phyloP scores from a whole-genome alignment of 2,329 filamentous ascomycete species.

The Tetracladium maxilliforme region DNA sequence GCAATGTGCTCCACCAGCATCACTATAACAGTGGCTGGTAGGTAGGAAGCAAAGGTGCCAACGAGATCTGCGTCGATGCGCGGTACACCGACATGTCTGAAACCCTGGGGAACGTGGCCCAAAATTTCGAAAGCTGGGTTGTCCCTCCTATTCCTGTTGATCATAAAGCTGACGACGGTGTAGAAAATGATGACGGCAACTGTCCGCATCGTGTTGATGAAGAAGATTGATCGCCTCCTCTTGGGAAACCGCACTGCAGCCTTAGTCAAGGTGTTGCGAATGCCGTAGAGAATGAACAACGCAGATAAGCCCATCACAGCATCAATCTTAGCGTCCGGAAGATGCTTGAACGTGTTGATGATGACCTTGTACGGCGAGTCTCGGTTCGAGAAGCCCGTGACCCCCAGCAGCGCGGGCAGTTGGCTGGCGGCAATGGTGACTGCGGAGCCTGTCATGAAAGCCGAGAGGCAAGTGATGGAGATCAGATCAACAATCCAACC shows the following conservation, averaged over 20 bases:
- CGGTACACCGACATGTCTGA: slow-evolving; percentile 66
- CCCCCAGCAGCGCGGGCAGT: slow-evolving; percentile 67
- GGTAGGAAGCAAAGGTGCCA: slow-evolving; percentile 49
- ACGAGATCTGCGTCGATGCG: slow-evolving; percentile 52
- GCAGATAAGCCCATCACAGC: slow-evolving; percentile 82
- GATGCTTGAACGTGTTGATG: slow-evolving; percentile 65
- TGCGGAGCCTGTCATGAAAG: slow-evolving; percentile 94
- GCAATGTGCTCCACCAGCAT: slow-evolving; percentile 93
- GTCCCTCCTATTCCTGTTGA: slow-evolving; percentile 53
- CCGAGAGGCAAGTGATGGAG: slow-evolving; percentile 75
- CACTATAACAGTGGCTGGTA: slow-evolving; percentile 85
- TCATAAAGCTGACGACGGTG: slow-evolving; percentile 77
- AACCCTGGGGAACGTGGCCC: slow-evolving; percentile 64
- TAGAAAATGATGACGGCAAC: slow-evolving; percentile 87
- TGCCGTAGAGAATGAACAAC: slow-evolving; percentile 60
- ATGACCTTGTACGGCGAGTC: slow-evolving; percentile 70
- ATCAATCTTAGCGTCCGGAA: slow-evolving; percentile 56
- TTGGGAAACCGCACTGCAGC: slow-evolving; percentile 55
- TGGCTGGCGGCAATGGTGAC: slow-evolving; percentile 81
- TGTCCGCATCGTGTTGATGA: slow-evolving; percentile 78
- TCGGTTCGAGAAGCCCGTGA: slow-evolving; percentile 53
- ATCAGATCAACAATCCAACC: slow-evolving; percentile 93
- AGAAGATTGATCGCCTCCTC: slow-evolving; percentile 68
- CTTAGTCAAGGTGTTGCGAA: slow-evolving; percentile 50
- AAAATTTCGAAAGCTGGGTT: slow-evolving; percentile 62